Percentiles rank a stretch among this genome's conserved stretches.
phyloP scores from a whole-genome alignment of 208 protist species.

The Trichomonas vaginalis region DNA sequence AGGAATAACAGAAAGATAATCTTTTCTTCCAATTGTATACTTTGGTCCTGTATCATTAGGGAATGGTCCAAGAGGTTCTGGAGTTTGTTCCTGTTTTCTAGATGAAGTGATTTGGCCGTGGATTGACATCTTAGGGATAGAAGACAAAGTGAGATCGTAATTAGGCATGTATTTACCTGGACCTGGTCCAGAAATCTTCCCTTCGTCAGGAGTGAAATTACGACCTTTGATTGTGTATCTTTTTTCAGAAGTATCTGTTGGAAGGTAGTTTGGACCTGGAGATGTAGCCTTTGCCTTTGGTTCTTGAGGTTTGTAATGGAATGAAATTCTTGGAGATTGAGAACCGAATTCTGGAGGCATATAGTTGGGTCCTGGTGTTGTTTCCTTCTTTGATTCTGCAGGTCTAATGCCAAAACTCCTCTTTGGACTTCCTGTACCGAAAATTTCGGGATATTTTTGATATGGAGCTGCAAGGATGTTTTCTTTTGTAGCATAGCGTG shows the following conservation, averaged over 20 bases:
- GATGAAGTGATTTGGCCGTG: not conserved
- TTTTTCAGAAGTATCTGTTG: not conserved
- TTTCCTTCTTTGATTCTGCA: not conserved
- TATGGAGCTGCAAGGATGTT: not conserved
- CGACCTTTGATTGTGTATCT: conserved; percentile 1
- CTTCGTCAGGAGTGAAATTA: not conserved
- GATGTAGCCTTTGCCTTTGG: not conserved
- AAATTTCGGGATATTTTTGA: not conserved
- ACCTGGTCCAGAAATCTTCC: not conserved
- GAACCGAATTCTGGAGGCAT: not conserved
- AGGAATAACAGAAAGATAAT: not conserved
- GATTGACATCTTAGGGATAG: not conserved
- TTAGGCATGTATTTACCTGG: not conserved
- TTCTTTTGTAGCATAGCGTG: not conserved
- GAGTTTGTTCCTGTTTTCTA: not conserved
- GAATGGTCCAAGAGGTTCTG: not conserved
- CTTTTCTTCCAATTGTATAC: not conserved
- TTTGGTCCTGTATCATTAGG: not conserved
- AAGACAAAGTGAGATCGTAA: not conserved
- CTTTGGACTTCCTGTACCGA: not conserved
- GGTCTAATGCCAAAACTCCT: not conserved
- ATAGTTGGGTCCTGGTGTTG: conserved; percentile 8
- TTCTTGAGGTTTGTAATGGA: not conserved
- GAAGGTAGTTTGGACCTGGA: not conserved
- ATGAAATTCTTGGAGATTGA: not conserved